Evolutionary conservation across 306 rosid genomes (phyloP).

Genomic region (Vicia sativa): DNA sequence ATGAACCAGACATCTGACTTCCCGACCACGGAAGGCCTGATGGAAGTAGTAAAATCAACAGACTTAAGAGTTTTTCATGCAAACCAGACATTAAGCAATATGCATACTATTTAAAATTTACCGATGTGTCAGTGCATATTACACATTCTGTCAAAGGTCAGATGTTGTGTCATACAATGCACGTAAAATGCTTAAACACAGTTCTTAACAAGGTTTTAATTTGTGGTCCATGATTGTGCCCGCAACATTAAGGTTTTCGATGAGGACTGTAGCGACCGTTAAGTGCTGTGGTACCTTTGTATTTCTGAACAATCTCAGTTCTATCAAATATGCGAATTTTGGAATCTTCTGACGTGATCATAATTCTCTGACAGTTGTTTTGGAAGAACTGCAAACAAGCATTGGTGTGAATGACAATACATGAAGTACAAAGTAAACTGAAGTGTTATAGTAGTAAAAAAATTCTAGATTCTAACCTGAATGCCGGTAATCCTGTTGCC

Average conservation of each 20-base stretch:
- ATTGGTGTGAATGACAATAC: conserved; percentile 16
- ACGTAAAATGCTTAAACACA: not conserved
- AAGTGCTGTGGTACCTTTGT: conserved; percentile 55
- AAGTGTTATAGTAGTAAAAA: not conserved
- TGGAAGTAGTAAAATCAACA: conserved; percentile 24
- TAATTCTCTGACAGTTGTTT: conserved; percentile 51
- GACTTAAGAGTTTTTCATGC: conserved; percentile 17
- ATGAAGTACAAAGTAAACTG: conserved; percentile 1
- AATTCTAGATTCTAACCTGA: conserved; percentile 60
- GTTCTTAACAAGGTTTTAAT: not conserved
- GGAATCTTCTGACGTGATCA: conserved; percentile 87
- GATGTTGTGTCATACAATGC: conserved; percentile 6
- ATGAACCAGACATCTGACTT: conserved; percentile 79
- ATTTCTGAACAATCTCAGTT: conserved; percentile 55
- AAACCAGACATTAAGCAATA: conserved; percentile 14
- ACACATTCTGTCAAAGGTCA: not conserved
- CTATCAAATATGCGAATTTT: conserved; percentile 74
- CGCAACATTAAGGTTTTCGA: conserved; percentile 2
- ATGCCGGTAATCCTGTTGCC: conserved; percentile 84
- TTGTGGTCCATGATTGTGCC: not conserved
- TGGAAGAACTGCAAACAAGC: conserved; percentile 60
- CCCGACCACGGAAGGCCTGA: conserved; percentile 72
- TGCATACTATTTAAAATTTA: not conserved
- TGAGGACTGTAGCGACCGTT: not conserved
- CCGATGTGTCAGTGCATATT: not conserved